Conservation (phyloP, 768 basidiomycete genomes). For the Trametes cingulata region DNA sequence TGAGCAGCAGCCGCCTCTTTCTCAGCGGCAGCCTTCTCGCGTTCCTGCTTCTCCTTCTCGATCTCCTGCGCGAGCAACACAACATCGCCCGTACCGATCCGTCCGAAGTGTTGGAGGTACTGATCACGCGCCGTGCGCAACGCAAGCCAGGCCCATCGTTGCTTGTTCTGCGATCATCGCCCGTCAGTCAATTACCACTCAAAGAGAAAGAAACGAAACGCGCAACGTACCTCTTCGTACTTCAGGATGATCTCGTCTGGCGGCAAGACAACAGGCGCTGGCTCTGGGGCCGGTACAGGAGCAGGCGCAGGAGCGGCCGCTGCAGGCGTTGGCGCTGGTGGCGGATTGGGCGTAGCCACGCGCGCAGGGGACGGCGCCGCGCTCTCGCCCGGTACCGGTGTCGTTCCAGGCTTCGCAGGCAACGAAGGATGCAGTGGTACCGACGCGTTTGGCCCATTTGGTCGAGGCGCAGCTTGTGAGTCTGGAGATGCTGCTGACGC, state of each 20-base stretch:
- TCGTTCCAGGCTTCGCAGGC: slow-evolving; percentile 65
- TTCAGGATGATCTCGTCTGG: slow-evolving; percentile 54
- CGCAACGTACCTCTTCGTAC: slow-evolving; percentile 62
- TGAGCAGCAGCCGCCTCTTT: slow-evolving; percentile 31
- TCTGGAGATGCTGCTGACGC: slow-evolving; percentile 22
- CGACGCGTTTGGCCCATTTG: slow-evolving; percentile 35
- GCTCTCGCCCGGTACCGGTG: slow-evolving; percentile 27
- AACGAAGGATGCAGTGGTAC: slow-evolving; percentile 66
- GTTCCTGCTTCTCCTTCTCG: slow-evolving; percentile 33
- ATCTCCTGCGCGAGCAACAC: slow-evolving; percentile 32
- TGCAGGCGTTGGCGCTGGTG: slow-evolving; percentile 28
- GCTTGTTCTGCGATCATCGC: slow-evolving; percentile 56
- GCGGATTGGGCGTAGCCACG: slow-evolving; percentile 27
- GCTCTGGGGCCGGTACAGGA: slow-evolving; percentile 27
- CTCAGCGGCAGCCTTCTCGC: slow-evolving; percentile 35
- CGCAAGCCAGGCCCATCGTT: slow-evolving; percentile 79
- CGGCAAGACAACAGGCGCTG: slow-evolving; percentile 27
- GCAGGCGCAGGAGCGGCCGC: slow-evolving; percentile 19
- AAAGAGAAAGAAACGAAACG: not conserved
- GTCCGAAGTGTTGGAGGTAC: slow-evolving; percentile 76
- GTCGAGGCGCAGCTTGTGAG: not conserved
- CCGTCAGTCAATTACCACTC: too few species aligned
- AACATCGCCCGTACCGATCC: slow-evolving; percentile 79
- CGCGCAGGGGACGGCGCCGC: slow-evolving; percentile 33
- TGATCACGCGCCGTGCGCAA: slow-evolving; percentile 74